phyloP scores from a whole-genome alignment of 164 flowering plant genomes.

The Annona squamosa region DNA sequence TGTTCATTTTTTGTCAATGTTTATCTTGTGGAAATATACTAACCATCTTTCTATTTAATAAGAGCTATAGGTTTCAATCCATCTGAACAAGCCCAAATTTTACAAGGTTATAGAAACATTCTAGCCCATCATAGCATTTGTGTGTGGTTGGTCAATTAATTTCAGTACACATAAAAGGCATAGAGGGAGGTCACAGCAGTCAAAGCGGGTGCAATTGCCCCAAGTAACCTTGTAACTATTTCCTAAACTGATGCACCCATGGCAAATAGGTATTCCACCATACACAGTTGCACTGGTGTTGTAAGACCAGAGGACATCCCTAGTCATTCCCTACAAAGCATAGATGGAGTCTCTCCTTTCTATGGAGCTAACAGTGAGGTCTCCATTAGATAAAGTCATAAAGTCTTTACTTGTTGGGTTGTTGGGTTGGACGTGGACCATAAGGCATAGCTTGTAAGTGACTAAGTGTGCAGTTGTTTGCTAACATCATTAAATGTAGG shows the following conservation, averaged over 20 bases:
- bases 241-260: constrained; percentile 41
- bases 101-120: no score
- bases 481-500: no score
- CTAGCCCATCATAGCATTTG: no score
- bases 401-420: constrained; percentile 31
- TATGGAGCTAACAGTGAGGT: constrained; percentile 39
- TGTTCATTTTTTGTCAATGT: no score
- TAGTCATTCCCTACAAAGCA: constrained; percentile 35
- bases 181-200: constrained; percentile 37
- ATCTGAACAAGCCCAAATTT: no score
- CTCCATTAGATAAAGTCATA: constrained; percentile 37
- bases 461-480: no score
- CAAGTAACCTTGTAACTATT: constrained; percentile 32
- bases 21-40: no score
- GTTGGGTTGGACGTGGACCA: constrained; percentile 49
- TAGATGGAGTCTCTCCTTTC: constrained; percentile 34
- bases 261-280: constrained; percentile 40
- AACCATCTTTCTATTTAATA: no score
- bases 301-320: constrained; percentile 34
- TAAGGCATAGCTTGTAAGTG: constrained; percentile 21
- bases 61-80: no score
- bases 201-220: constrained; percentile 21
- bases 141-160: no score
- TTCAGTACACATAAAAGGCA: constrained; percentile 24
- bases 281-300: constrained; percentile 43